phyloP scores from a whole-genome alignment of 352 stramenopile genomes.

The Blastocystis hominis region DNA sequence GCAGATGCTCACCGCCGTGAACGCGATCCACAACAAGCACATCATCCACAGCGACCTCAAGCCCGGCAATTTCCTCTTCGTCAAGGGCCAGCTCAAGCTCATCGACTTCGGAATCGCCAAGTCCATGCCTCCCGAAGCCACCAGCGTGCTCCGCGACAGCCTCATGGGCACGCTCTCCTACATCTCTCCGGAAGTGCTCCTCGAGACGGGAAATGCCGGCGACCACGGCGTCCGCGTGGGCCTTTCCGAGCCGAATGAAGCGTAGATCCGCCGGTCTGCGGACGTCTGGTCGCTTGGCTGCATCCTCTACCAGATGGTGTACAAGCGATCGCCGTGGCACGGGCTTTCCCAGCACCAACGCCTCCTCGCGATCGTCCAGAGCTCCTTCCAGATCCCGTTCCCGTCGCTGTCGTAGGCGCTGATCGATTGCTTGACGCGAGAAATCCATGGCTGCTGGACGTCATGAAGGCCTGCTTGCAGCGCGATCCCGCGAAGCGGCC shows the following conservation, averaged over 20 bases:
- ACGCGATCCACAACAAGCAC: slow-evolving; percentile 85
- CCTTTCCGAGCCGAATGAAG: not conserved
- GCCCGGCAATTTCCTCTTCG: slow-evolving; percentile 89
- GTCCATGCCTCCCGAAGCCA: slow-evolving; percentile 89
- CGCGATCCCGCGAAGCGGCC: slow-evolving; percentile 70
- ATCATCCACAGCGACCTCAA: slow-evolving; percentile 90
- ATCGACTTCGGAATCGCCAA: slow-evolving; percentile 97
- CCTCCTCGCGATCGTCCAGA: slow-evolving; percentile 84
- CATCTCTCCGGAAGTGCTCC: slow-evolving; percentile 83
- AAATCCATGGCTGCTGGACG: slow-evolving; percentile 73
- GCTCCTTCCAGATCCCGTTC: slow-evolving; percentile 77
- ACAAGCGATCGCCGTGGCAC: slow-evolving; percentile 84
- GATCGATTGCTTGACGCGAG: slow-evolving; percentile 10
- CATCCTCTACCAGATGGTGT: slow-evolving; percentile 93
- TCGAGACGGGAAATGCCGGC: slow-evolving; percentile 62
- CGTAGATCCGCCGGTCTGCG: slow-evolving; percentile 74
- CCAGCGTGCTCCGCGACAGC: slow-evolving; percentile 86
- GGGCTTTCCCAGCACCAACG: slow-evolving; percentile 86
- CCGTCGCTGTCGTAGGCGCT: slow-evolving; percentile 63
- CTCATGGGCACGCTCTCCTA: slow-evolving; percentile 90
- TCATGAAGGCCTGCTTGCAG: slow-evolving; percentile 75
- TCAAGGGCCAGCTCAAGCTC: slow-evolving; percentile 84
- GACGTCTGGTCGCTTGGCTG: slow-evolving; percentile 91
- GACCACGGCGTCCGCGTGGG: slow-evolving; percentile 1
- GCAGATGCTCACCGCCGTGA: slow-evolving; percentile 92